Base-by-base conservation (phyloP, 805 yeast genomes). In the Blastobotrys parvus region DNA sequence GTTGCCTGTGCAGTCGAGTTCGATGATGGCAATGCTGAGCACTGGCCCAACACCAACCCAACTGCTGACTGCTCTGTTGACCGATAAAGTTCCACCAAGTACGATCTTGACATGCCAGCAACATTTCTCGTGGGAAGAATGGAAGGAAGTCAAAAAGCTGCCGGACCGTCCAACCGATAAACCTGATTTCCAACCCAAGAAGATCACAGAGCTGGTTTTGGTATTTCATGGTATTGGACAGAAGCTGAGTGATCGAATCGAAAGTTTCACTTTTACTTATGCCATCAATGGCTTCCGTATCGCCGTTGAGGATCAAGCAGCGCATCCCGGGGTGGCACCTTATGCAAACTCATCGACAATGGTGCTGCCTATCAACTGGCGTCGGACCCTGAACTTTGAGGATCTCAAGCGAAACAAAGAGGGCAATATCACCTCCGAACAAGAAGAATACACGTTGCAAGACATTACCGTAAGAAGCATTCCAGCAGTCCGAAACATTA, bases 201-300 rank as follows among this genome's bases (percentile, higher is more conserved):
- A 69, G 25, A 61, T 78, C 22, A 77, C 75, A 22, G 80, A 79
- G 55, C 65, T 90, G 49, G 75, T 89, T 1, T 66, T 90, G 10
- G 90, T 95, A 50, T 75, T 90, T 36, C 98, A 90, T 61, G 97
- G 98, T 0, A 85, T 92, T 48, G 98, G 98, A 1, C 98, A 90
- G 60, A 77, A 82, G 30, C 67, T 92, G 43, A 92, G 95, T 3
- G 74, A 78, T 35, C 78, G 77, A 54, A 84, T 82, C 52, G 88
- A 87, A 48, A 78, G 82, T 29, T 80, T 88, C 34, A 86, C 87
- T 58, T 92, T 90, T 65, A 79, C 90, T 3, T 95, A 88, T 60
- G 88, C 70, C 13, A 62, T 67, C 41, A 68, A 64, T 50, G 53
- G 56, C 32, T 59, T 67, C 42, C 59, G 71, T 15, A 59, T 60